Evolutionary conservation across 129 eudicot genomes (phyloP).

Genomic region (Ambrosia artemisiifolia): DNA sequence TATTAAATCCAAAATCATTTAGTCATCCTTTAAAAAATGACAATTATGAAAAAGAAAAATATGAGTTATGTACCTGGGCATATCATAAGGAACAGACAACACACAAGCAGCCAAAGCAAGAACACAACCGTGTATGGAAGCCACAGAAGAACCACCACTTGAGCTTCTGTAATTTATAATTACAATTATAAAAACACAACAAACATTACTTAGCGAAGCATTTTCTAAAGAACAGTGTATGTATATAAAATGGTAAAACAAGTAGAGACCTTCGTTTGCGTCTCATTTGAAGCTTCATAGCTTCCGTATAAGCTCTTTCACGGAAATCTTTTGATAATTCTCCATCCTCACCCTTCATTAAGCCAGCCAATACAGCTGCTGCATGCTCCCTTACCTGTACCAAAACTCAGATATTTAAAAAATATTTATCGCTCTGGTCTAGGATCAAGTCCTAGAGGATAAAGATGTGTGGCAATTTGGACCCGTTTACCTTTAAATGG

Average conservation of each 20-base stretch:
- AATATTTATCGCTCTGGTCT: neutral
- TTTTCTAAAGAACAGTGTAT: neutral
- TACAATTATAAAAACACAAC: neutral
- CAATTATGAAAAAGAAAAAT: too few relatives aligned
- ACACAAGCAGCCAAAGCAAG: slow-evolving; percentile 96
- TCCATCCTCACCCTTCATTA: slow-evolving; percentile 92
- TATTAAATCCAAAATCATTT: neutral
- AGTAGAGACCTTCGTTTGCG: slow-evolving; percentile 60
- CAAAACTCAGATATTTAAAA: neutral
- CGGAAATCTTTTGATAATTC: slow-evolving; percentile 71
- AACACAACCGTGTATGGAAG: slow-evolving; percentile 72
- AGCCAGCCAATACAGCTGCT: slow-evolving; percentile 96
- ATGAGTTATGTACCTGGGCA: slow-evolving; percentile 69
- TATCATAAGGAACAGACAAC: slow-evolving; percentile 90
- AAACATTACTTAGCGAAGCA: neutral
- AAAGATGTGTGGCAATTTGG: neutral
- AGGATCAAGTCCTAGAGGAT: neutral
- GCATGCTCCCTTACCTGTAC: slow-evolving; percentile 98
- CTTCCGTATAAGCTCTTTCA: slow-evolving; percentile 75
- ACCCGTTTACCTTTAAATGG: neutral
- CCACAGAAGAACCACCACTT: slow-evolving; percentile 52
- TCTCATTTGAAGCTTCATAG: slow-evolving; percentile 49
- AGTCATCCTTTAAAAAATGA: too few relatives aligned
- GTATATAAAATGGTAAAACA: neutral
- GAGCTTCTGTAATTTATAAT: slow-evolving; percentile 38